Conservation (phyloP, 2,329 filamentous ascomycete genomes). For the Dendryphion nanum region DNA sequence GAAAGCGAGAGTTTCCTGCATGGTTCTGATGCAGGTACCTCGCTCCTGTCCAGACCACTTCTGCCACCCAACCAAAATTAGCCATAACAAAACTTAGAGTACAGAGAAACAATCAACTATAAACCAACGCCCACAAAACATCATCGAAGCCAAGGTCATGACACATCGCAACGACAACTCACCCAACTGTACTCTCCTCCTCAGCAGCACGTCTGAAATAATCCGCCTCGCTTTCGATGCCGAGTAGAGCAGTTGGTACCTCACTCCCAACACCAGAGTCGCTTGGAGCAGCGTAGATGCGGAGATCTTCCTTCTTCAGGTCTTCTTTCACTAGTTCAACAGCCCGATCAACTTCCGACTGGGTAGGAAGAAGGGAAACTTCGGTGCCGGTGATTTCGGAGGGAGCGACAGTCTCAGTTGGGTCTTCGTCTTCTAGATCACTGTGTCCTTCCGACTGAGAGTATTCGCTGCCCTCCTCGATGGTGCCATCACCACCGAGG, state of each 20-base stretch:
- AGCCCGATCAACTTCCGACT: conserved; percentile 30
- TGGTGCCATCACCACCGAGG: conserved; percentile 24
- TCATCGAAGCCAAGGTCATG: too few species aligned
- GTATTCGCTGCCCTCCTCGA: conserved; percentile 27
- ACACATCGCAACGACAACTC: too few species aligned
- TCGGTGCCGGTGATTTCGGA: conserved; percentile 18
- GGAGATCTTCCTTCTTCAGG: conserved; percentile 24
- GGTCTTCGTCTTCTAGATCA: conserved; percentile 23
- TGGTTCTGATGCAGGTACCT: too few species aligned
- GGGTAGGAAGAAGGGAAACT: conserved; percentile 27
- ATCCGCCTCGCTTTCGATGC: conserved; percentile 24
- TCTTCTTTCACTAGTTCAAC: conserved; percentile 30
- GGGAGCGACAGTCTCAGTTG: conserved; percentile 18
- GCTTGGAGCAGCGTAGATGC: conserved; percentile 19
- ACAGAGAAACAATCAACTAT: too few species aligned
- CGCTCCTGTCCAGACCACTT: too few species aligned
- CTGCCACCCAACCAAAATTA: too few species aligned
- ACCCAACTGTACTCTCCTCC: conserved; percentile 36
- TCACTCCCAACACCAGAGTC: conserved; percentile 41
- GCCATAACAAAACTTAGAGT: too few species aligned
- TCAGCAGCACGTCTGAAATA: conserved; percentile 38
- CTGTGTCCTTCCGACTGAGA: conserved; percentile 22
- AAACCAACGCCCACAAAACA: too few species aligned
- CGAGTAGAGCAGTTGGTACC: conserved; percentile 30
- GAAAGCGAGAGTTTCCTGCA: too few species aligned